Base-by-base conservation (phyloP, 2,329 filamentous ascomycete species). In the Alternaria sp. region DNA sequence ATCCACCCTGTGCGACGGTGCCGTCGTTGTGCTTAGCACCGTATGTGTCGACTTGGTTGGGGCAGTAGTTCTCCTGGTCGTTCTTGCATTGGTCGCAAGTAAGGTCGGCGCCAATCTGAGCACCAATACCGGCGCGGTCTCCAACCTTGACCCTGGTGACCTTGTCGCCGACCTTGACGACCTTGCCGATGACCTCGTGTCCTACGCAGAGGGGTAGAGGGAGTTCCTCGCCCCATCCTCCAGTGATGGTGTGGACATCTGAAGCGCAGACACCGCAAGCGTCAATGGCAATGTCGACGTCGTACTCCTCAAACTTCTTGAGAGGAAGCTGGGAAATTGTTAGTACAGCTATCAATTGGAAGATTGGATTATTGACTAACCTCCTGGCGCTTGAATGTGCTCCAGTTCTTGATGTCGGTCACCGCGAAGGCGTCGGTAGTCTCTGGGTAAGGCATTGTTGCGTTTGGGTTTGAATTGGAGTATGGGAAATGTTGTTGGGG, bases 271-370 rank as follows among this genome's bases (percentile, higher is more conserved):
- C 84, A 74, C 79, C 79, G 66, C 79, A 80, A 20, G 70, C 90
- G 70, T 94, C 89, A 74, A 97, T 90, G 84, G 94, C 91, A 81
- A 97, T 88, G 78, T 97, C 93, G 73, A 97, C 88, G 77, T 97
- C 93, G 80, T 92, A 87, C 78, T 94, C 92, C 69, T 90, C 92
- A 78, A 96, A 96, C 18, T 92, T 91, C 84, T 96, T 96, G 62
- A 94, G 89, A 71, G 89, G 87, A 84, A 93, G 93, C 84, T 94
- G 80, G 8, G 8, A 15, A 12, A 21, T 5, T 54, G 61, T 76
- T 28, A 76, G 68, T 37, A 54, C 44, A 41, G 21, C 15, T 33
- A 54, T 25, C 45, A 21, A 50, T 20, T 21, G 14, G 23, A 33
- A 28, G 46, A 12, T 15, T 53, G 2, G 25, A 7, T 21, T 50